These are phyloP conservation scores for Botryotinia calthae DNA, from an alignment of 2,329 filamentous ascomycete genomes.

Conservation along the genomic window DNA sequence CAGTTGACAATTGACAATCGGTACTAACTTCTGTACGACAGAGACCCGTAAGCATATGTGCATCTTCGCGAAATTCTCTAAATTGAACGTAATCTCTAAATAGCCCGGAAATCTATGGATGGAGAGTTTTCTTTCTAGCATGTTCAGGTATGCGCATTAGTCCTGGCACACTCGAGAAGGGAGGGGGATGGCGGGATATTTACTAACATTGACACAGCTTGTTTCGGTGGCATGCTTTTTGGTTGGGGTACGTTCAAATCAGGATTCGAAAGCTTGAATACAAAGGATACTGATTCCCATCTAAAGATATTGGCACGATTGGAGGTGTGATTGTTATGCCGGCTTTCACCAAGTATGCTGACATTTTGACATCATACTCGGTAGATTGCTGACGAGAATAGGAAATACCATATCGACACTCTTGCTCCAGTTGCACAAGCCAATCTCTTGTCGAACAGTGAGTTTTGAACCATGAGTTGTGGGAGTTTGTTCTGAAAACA, in stretches of 20 bases:
- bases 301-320: constrained; percentile 67
- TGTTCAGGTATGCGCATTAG: constrained; percentile 33
- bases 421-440: constrained; percentile 38
- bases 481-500: background rate
- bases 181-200: background rate
- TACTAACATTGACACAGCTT: constrained; percentile 42
- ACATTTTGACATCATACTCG: background rate
- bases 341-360: constrained; percentile 53
- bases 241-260: constrained; percentile 46
- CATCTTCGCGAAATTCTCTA: too few species aligned
- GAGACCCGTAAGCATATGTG: constrained; percentile 16
- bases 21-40: background rate
- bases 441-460: constrained; percentile 54
- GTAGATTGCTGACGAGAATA: constrained; percentile 30
- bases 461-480: background rate
- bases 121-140: constrained; percentile 64
- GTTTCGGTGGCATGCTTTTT: constrained; percentile 64
- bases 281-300: background rate
- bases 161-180: background rate
- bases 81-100: constrained; percentile 18
- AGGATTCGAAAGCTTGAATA: background rate
- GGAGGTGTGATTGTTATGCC: constrained; percentile 70
- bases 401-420: constrained; percentile 41
- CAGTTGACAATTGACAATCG: background rate
- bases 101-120: constrained; percentile 44